phyloP scores from a whole-genome alignment of 1,284 basidiomycete genomes.

The Apiotrichum gamsii region DNA sequence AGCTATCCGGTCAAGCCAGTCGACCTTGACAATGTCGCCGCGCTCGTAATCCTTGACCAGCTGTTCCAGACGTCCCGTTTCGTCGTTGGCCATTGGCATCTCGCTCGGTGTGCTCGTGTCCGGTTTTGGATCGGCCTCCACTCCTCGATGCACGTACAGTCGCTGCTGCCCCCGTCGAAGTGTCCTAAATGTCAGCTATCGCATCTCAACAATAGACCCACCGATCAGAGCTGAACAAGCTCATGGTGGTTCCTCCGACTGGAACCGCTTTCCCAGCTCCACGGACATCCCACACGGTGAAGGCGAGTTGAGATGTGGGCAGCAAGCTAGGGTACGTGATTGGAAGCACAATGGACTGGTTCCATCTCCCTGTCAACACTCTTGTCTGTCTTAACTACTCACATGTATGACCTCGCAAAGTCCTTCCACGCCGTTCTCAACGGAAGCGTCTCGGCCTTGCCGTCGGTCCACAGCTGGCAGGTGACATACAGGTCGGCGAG shows the following conservation, averaged over 20 bases:
- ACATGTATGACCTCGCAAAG: slow-evolving; percentile 78
- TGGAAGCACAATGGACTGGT: slow-evolving; percentile 85
- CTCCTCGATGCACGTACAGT: slow-evolving; percentile 71
- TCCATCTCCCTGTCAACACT: slow-evolving; percentile 62
- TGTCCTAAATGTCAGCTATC: slow-evolving; percentile 55
- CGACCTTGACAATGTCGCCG: slow-evolving; percentile 84
- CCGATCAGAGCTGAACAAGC: slow-evolving; percentile 87
- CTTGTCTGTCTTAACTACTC: slow-evolving; percentile 1
- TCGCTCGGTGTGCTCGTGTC: slow-evolving; percentile 84
- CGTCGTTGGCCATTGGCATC: slow-evolving; percentile 59
- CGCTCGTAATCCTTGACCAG: slow-evolving; percentile 94
- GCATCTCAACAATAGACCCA: slow-evolving; percentile 43
- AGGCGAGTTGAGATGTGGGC: slow-evolving; percentile 76
- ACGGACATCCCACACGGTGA: slow-evolving; percentile 92
- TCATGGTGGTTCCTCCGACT: slow-evolving; percentile 84
- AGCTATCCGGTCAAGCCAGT: slow-evolving; percentile 91
- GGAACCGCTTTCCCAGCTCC: slow-evolving; percentile 66
- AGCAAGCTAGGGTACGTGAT: slow-evolving; percentile 88
- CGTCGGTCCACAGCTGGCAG: slow-evolving; percentile 83
- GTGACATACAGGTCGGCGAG: slow-evolving; percentile 88
- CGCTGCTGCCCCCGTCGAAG: slow-evolving; percentile 86
- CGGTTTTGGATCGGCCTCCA: slow-evolving; percentile 75
- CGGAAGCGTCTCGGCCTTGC: slow-evolving; percentile 83
- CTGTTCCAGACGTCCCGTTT: slow-evolving; percentile 93
- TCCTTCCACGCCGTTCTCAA: slow-evolving; percentile 87